A percentile compares a stretch with the other conserved stretches of the same genome.
phyloP scores from a whole-genome alignment of 768 basidiomycete species.

The Panellus pusillus region DNA sequence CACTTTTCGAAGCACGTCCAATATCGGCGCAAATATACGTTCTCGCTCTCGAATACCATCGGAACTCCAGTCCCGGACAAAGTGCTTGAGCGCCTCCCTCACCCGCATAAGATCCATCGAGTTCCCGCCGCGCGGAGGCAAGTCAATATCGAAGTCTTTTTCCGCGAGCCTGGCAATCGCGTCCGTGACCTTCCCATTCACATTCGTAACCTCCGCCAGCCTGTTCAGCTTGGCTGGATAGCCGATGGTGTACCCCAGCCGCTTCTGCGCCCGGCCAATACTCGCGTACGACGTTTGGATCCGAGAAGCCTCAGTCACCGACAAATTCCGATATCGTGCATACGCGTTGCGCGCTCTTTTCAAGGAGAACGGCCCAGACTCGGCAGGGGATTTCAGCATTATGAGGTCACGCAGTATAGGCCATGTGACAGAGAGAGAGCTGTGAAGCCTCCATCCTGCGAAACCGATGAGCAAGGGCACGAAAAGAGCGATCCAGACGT shows the following conservation, averaged over 20 bases:
- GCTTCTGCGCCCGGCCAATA: slow-evolving; percentile 47
- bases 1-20: slow-evolving; percentile 43
- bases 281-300: slow-evolving; percentile 45
- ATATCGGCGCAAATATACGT: slow-evolving; percentile 55
- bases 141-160: slow-evolving; percentile 29
- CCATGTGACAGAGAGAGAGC: slow-evolving; percentile 24
- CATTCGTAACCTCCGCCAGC: slow-evolving; percentile 39
- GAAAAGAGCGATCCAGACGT: slow-evolving; percentile 37
- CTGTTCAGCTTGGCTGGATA: slow-evolving; percentile 54
- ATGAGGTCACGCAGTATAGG: slow-evolving; percentile 30
- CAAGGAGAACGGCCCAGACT: slow-evolving; percentile 43
- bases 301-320: slow-evolving; percentile 38
- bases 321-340: slow-evolving; percentile 41
- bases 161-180: slow-evolving; percentile 41
- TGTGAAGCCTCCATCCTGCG: slow-evolving; percentile 29
- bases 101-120: slow-evolving; percentile 46
- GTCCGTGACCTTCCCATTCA: slow-evolving; percentile 39
- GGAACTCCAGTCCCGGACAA: slow-evolving; percentile 68
- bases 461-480: slow-evolving; percentile 39
- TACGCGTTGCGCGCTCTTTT: slow-evolving; percentile 45
- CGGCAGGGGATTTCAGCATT: slow-evolving; percentile 20
- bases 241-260: slow-evolving; percentile 50
- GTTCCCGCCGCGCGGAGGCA: slow-evolving; percentile 22
- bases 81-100: slow-evolving; percentile 64
- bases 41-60: slow-evolving; percentile 58